Evolutionary conservation across 805 yeast species (phyloP).

Genomic region (Saturnispora diversa): DNA sequence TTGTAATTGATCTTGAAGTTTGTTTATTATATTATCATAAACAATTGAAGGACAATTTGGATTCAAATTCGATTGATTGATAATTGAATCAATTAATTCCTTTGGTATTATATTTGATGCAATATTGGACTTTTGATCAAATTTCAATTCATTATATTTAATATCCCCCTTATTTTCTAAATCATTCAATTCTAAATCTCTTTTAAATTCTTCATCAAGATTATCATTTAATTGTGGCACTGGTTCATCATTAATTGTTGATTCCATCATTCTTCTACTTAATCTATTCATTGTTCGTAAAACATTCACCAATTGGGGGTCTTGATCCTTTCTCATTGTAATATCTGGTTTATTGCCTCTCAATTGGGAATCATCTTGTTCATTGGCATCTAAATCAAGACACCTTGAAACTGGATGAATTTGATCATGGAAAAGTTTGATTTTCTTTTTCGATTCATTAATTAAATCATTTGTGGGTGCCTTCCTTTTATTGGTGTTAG

Average conservation of each 20-base stretch:
- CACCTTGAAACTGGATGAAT: conserved; percentile 53
- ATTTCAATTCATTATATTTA: conserved; percentile 44
- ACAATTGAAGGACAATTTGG: conserved; percentile 22
- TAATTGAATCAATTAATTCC: conserved; percentile 16
- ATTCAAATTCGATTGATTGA: conserved; percentile 24
- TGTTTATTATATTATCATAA: conserved; percentile 22
- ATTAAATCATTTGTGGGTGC: conserved; percentile 15
- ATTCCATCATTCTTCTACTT: conserved; percentile 69
- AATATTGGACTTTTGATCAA: conserved; percentile 25
- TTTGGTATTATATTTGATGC: conserved; percentile 22
- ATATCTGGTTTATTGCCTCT: conserved; percentile 80
- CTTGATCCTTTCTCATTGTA: conserved; percentile 67
- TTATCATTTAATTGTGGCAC: conserved; percentile 18
- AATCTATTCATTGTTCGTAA: conserved; percentile 84
- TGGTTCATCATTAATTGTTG: conserved; percentile 38
- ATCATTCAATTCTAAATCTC: conserved; percentile 44
- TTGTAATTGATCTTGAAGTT: conserved; percentile 19
- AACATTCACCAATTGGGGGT: conserved; percentile 63
- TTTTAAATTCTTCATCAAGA: conserved; percentile 32
- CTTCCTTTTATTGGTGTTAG: conserved; percentile 9
- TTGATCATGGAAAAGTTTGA: conserved; percentile 30
- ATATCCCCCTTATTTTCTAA: conserved; percentile 40
- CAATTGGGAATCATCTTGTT: conserved; percentile 67
- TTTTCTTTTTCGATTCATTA: conserved; percentile 25
- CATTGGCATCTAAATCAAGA: conserved; percentile 74